phyloP scores from a whole-genome alignment of 805 yeast species.

The Clavispora asparagi region DNA sequence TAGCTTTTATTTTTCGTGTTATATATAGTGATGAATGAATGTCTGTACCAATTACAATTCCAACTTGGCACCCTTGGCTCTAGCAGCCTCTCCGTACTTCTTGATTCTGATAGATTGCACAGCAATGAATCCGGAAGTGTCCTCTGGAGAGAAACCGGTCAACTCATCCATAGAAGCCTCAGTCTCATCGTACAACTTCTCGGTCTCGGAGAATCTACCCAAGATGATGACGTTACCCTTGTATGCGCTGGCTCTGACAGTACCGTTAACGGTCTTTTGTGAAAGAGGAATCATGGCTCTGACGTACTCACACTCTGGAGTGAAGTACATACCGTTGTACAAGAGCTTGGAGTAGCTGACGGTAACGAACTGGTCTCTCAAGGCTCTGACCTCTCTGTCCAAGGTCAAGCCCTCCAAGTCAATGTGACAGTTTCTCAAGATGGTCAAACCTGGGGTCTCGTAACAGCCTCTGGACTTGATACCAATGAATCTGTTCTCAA shows the following conservation, averaged over 20 bases:
- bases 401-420: conserved; percentile 95
- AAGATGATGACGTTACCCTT: conserved; percentile 81
- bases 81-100: conserved; percentile 94
- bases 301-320: conserved; percentile 96
- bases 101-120: conserved; percentile 98
- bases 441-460: conserved; percentile 97
- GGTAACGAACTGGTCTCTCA: conserved; percentile 95
- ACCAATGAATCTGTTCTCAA: conserved; percentile 98
- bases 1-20: background rate
- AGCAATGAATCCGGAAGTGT: conserved; percentile 94
- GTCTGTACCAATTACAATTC: conserved; percentile 28
- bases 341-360: conserved; percentile 83
- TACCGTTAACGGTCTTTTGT: conserved; percentile 92
- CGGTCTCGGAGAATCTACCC: conserved; percentile 94
- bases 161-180: conserved; percentile 99
- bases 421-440: conserved; percentile 89
- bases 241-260: conserved; percentile 88
- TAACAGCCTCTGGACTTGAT: conserved; percentile 99
- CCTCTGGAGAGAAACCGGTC: conserved; percentile 96
- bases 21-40: background rate
- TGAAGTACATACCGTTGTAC: conserved; percentile 96
- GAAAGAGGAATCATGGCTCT: conserved; percentile 93
- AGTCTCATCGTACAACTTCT: conserved; percentile 94
- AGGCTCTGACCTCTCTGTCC: conserved; percentile 95
- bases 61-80: conserved; percentile 62